phyloP scores from a whole-genome alignment of 768 basidiomycete genomes.

The Hygrocybe coccinea region DNA sequence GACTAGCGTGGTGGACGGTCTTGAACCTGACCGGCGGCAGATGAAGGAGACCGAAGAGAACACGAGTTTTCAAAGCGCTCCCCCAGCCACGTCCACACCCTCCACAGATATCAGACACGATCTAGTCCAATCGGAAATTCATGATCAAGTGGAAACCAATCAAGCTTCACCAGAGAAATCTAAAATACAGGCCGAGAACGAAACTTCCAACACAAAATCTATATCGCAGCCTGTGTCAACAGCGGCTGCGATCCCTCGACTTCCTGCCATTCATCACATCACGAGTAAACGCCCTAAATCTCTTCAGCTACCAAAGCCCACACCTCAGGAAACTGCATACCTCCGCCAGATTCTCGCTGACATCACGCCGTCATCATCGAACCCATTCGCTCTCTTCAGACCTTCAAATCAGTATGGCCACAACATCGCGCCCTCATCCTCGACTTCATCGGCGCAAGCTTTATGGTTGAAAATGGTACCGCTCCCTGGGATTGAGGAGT shows the following conservation, averaged over 20 bases:
- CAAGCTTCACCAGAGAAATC: conserved; percentile 4
- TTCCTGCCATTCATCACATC: conserved; percentile 3
- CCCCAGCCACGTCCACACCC: not conserved
- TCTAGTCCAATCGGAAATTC: not conserved
- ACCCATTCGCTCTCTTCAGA: conserved; percentile 50
- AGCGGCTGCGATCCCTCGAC: not conserved
- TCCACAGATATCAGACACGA: not conserved
- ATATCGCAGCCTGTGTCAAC: not conserved
- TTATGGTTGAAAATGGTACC: conserved; percentile 45
- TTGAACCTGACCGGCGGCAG: conserved; percentile 14
- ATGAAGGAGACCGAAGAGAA: conserved; percentile 6
- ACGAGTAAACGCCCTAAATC: conserved; percentile 3
- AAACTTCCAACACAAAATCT: not conserved
- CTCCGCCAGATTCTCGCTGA: conserved; percentile 67
- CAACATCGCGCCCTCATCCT: conserved; percentile 17
- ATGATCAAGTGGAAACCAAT: not conserved
- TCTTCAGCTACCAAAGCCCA: conserved; percentile 40
- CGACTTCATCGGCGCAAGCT: conserved; percentile 26
- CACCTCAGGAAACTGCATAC: conserved; percentile 58
- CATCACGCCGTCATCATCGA: conserved; percentile 38
- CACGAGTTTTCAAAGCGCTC: not conserved
- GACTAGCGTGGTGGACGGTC: conserved; percentile 12
- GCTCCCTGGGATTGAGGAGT: conserved; percentile 67
- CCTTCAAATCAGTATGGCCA: conserved; percentile 16
- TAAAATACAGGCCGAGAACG: not conserved